Evolutionary conservation across 169 alveolate genomes (phyloP).

Genomic region (Eimeria falciformis): DNA sequence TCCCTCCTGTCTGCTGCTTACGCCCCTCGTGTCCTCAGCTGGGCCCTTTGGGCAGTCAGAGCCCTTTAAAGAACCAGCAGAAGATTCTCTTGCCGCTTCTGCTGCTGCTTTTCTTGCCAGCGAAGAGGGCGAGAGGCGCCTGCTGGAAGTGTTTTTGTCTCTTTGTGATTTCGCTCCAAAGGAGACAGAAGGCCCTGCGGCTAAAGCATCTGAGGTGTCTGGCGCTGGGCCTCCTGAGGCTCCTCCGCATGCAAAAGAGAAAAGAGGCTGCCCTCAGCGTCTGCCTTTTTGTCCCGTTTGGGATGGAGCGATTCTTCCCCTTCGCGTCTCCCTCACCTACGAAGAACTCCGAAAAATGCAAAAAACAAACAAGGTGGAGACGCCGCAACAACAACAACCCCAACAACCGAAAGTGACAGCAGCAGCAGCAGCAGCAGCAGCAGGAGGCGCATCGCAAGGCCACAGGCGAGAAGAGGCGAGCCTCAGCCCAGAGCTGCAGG

Average conservation of each 20-base stretch:
- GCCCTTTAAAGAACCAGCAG: background rate
- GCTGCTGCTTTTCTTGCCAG: conserved; percentile 51
- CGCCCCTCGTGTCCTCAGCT: conserved; percentile 45
- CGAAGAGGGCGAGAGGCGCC: background rate
- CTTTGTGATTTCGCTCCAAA: background rate
- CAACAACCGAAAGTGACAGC: background rate
- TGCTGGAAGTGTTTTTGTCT: conserved; percentile 1
- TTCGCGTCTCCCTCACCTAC: background rate
- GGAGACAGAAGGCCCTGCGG: background rate
- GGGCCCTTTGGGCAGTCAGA: background rate
- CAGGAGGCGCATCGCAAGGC: conserved; percentile 15
- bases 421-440: conserved; percentile 59
- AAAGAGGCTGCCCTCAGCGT: conserved; percentile 47
- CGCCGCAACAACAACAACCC: background rate
- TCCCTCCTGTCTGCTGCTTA: conserved; percentile 42
- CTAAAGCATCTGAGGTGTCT: background rate
- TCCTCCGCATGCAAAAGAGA: background rate
- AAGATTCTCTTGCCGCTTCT: background rate
- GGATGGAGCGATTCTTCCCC: conserved; percentile 38
- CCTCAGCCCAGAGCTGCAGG: conserved; percentile 31
- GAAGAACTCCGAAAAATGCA: background rate
- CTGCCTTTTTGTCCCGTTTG: background rate
- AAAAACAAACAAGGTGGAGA: background rate
- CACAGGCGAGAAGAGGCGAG: background rate
- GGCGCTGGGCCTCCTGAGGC: background rate